Conservation (phyloP, 1,284 basidiomycete species). For the Microbotryum scabiosae region DNA sequence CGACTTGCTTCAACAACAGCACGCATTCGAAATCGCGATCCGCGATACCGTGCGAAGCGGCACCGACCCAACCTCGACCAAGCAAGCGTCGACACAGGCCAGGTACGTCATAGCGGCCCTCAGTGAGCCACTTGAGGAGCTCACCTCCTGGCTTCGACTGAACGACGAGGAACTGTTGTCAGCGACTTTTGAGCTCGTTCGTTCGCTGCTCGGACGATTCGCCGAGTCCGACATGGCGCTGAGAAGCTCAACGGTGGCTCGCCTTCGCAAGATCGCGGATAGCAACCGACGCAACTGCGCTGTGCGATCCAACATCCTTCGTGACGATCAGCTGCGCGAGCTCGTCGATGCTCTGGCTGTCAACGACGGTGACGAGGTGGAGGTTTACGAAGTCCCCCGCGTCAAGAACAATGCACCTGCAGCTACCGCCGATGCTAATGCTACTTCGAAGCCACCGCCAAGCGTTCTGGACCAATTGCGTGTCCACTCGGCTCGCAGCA, state of each 20-base stretch:
- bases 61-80: constrained; percentile 32
- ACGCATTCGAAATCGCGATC: constrained; percentile 64
- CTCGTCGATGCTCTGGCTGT: constrained; percentile 58
- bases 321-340: constrained; percentile 65
- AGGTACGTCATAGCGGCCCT: constrained; percentile 67
- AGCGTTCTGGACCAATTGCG: no score
- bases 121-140: constrained; percentile 64
- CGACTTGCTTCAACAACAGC: constrained; percentile 67
- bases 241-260: constrained; percentile 9
- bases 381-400: not conserved
- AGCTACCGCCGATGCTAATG: no score
- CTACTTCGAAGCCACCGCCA: no score
- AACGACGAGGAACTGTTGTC: constrained; percentile 52
- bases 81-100: constrained; percentile 45
- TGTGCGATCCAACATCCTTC: constrained; percentile 21
- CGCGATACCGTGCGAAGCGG: constrained; percentile 32
- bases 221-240: constrained; percentile 24
- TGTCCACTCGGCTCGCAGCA: no score
- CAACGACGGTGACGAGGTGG: constrained; percentile 9
- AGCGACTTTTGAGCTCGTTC: constrained; percentile 28
- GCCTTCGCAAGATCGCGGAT: constrained; percentile 23
- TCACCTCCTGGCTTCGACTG: constrained; percentile 74
- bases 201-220: constrained; percentile 33
- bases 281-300: constrained; percentile 3
- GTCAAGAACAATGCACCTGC: not conserved